Conservation (phyloP, 495 filamentous ascomycete genomes). For the Apiosordaria backusii region DNA sequence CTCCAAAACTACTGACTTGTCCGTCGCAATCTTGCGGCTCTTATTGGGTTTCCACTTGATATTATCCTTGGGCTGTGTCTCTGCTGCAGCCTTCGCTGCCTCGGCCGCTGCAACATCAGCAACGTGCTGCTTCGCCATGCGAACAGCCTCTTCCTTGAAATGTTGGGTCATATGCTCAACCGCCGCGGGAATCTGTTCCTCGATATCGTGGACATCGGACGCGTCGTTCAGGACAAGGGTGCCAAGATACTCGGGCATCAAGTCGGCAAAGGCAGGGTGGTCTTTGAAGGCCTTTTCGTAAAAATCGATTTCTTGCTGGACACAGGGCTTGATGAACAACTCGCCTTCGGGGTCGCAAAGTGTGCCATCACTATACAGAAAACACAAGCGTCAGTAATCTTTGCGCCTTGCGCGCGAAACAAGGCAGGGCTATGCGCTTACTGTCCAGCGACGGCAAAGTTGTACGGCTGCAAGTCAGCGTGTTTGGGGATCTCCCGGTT, state of each 20-base stretch:
- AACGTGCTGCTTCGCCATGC: conserved; percentile 26
- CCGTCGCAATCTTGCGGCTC: conserved; percentile 61
- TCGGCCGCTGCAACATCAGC: conserved; percentile 29
- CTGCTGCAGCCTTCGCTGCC: conserved; percentile 27
- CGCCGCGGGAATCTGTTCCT: conserved; percentile 49
- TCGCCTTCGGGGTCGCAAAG: conserved; percentile 79
- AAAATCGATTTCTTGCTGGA: conserved; percentile 79
- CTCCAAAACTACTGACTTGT: conserved; percentile 77
- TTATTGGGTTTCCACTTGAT: conserved; percentile 39
- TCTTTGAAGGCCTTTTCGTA: conserved; percentile 68
- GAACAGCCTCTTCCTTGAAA: conserved; percentile 40
- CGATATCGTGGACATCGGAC: conserved; percentile 45
- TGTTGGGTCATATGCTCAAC: conserved; percentile 40
- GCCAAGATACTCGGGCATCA: conserved; percentile 84
- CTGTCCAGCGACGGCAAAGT: conserved; percentile 90
- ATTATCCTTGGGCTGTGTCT: conserved; percentile 27
- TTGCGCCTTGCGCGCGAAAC: neutral
- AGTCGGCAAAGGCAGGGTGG: conserved; percentile 68
- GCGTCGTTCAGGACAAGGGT: conserved; percentile 57
- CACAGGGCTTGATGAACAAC: conserved; percentile 94
- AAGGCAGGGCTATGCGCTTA: conserved; percentile 49
- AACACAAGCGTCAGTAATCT: conserved; percentile 4
- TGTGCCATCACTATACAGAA: conserved; percentile 71
- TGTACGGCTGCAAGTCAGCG: conserved; percentile 63
- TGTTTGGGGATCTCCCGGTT: conserved; percentile 42